Percentiles rank a stretch among this genome's conserved stretches.
phyloP scores from a whole-genome alignment of 1,284 basidiomycete genomes.

The Cutaneotrichosporon sp. region DNA sequence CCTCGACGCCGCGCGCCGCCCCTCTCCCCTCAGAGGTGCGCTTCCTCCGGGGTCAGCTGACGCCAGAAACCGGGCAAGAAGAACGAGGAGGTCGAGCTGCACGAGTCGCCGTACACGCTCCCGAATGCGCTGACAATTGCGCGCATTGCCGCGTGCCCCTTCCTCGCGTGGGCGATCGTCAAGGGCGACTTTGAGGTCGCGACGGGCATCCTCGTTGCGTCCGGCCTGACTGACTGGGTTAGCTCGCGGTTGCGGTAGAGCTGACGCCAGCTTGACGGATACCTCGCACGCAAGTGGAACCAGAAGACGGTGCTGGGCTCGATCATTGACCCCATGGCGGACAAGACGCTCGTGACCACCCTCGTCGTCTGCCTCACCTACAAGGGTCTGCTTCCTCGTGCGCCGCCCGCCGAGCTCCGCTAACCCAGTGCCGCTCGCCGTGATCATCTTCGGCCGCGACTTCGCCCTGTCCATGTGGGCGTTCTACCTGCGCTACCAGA shows the following conservation, averaged over 20 bases:
- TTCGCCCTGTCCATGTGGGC: conserved; percentile 83
- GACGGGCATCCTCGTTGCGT: conserved; percentile 78
- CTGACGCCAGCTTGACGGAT: conserved; percentile 75
- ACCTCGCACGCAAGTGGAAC: conserved; percentile 78
- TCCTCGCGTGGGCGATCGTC: conserved; percentile 90
- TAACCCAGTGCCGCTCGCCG: conserved; percentile 72
- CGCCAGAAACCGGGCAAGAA: neutral
- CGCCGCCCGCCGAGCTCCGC: conserved; percentile 22
- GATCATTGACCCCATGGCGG: conserved; percentile 94
- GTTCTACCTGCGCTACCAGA: conserved; percentile 90
- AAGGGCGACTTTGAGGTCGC: conserved; percentile 77
- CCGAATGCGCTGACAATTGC: conserved; percentile 89
- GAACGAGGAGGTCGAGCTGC: conserved; percentile 37
- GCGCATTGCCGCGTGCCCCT: conserved; percentile 84
- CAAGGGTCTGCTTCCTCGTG: conserved; percentile 82
- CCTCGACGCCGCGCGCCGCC: neutral
- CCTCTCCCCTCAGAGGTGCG: neutral
- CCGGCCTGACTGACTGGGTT: conserved; percentile 91
- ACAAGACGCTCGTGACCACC: conserved; percentile 95
- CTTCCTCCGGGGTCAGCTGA: neutral
- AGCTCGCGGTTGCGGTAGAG: conserved; percentile 46
- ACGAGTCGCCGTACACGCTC: conserved; percentile 92
- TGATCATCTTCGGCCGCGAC: conserved; percentile 87
- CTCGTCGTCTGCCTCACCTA: conserved; percentile 82
- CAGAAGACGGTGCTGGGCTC: conserved; percentile 88